Conservation (phyloP, 495 filamentous ascomycete species). For the Ramalina peruviana region DNA sequence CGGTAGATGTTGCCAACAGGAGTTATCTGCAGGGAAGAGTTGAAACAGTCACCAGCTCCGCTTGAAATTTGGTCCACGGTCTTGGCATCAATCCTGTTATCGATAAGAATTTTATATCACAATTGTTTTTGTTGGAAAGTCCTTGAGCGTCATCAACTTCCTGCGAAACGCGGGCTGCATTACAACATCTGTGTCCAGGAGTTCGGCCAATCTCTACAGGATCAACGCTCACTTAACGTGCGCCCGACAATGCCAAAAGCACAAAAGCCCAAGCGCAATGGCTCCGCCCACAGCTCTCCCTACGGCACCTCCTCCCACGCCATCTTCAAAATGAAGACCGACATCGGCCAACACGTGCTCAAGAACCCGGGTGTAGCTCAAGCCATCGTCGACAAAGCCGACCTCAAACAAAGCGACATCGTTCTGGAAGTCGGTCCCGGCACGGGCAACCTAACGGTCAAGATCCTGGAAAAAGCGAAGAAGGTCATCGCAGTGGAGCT, state of each 20-base stretch:
- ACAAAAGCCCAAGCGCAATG: slow-evolving; percentile 46
- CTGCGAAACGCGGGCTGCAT: neutral
- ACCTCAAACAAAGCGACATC: slow-evolving; percentile 75
- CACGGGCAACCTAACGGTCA: slow-evolving; percentile 77
- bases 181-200: neutral
- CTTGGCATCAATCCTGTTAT: slow-evolving; percentile 1
- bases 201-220: neutral
- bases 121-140: neutral
- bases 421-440: slow-evolving; percentile 67
- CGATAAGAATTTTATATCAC: slow-evolving; percentile 4
- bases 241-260: slow-evolving; percentile 40
- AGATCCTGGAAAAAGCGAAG: slow-evolving; percentile 75
- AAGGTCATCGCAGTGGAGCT: slow-evolving; percentile 83
- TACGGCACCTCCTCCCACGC: slow-evolving; percentile 54
- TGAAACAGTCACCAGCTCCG: neutral
- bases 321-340: slow-evolving; percentile 78
- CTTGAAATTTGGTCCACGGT: neutral
- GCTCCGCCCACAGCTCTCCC: slow-evolving; percentile 34
- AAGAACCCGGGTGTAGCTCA: slow-evolving; percentile 91
- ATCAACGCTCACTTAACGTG: neutral
- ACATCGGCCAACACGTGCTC: slow-evolving; percentile 83
- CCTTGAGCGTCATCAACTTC: neutral
- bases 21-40: too few relatives aligned
- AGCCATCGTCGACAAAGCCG: slow-evolving; percentile 76
- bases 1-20: too few relatives aligned